phyloP scores from a whole-genome alignment of 2,329 filamentous ascomycete genomes.

The Colletotrichum magnum region DNA sequence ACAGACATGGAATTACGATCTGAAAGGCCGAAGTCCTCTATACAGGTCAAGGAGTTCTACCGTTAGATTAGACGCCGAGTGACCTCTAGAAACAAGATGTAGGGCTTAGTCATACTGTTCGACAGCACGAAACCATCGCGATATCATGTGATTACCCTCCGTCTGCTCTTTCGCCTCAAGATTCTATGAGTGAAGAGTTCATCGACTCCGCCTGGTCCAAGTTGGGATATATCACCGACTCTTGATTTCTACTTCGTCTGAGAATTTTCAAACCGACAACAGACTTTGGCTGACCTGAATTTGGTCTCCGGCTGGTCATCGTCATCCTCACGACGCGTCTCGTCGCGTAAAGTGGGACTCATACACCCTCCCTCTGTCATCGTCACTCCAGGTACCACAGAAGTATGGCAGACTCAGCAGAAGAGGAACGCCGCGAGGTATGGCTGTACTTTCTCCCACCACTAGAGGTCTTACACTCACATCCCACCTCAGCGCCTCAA shows the following conservation, averaged over 20 bases:
- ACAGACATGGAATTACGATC: too few relatives aligned
- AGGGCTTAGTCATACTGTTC: not conserved
- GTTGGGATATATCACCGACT: not conserved
- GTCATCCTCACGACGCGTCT: conserved; percentile 24
- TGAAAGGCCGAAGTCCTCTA: not conserved
- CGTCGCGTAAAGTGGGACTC: conserved; percentile 39
- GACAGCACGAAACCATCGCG: conserved; percentile 25
- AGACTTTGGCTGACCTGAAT: not conserved
- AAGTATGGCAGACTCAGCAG: conserved; percentile 52
- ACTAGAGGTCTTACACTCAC: not conserved
- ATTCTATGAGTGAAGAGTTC: not conserved
- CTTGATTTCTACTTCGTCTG: not conserved
- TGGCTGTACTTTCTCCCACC: not conserved
- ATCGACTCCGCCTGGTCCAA: not conserved
- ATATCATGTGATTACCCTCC: conserved; percentile 33
- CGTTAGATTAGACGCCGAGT: not conserved
- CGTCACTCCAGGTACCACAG: not conserved
- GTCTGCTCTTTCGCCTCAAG: not conserved
- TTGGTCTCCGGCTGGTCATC: not conserved
- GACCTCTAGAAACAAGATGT: not conserved
- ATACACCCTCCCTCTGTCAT: not conserved
- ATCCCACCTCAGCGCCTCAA: conserved; percentile 78
- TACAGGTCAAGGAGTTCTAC: not conserved
- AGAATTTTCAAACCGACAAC: not conserved
- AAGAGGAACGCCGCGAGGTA: conserved; percentile 55